Evolutionary conservation across 2,329 filamentous ascomycete genomes (phyloP).

Genomic region (Fusarium redolens): DNA sequence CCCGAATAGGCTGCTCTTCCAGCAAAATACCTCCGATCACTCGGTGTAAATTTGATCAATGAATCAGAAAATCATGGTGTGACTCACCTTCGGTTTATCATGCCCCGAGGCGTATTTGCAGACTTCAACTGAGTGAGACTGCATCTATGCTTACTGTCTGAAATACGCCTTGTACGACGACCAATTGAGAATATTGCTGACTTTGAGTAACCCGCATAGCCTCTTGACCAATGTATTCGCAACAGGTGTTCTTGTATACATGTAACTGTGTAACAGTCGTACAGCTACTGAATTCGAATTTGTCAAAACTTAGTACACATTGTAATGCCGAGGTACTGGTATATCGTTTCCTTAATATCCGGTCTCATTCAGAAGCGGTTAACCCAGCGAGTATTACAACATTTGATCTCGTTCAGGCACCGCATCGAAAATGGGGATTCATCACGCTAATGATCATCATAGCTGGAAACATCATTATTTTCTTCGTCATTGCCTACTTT

Average conservation of each 20-base stretch:
- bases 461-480: not conserved
- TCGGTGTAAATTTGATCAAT: not conserved
- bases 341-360: rapidly evolving
- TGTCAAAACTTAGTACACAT: rapidly evolving
- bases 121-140: rapidly evolving
- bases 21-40: not conserved
- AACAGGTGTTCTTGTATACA: not conserved
- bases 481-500: not conserved
- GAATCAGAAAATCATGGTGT: not conserved
- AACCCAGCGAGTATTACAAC: not conserved
- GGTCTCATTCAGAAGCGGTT: not conserved
- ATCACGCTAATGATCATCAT: not conserved
- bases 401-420: not conserved
- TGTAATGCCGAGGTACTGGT: rapidly evolving
- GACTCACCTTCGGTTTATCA: not conserved
- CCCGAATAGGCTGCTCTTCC: not conserved
- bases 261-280: not conserved
- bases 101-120: not conserved
- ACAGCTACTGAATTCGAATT: rapidly evolving
- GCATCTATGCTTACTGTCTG: rapidly evolving
- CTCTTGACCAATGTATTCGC: not conserved
- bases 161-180: rapidly evolving
- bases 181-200: not conserved
- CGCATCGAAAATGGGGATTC: not conserved
- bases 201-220: rapidly evolving